Conservation (phyloP, 352 stramenopile genomes). For the Phytophthora cajani region DNA sequence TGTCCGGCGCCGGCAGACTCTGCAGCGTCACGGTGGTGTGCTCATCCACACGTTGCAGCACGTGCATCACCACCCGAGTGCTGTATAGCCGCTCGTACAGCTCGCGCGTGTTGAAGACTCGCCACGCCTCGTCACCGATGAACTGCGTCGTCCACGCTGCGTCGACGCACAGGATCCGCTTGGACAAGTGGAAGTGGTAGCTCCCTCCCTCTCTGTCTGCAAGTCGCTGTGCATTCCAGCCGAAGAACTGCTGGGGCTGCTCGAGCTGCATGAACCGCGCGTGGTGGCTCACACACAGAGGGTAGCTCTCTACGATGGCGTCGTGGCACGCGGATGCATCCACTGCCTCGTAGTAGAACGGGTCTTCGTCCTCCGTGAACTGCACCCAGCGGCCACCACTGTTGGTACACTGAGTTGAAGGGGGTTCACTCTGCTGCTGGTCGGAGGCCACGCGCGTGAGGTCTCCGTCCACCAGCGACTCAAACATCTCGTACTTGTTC, state of each 20-base stretch:
- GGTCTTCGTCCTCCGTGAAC: slow-evolving; percentile 38
- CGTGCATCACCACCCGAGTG: slow-evolving; percentile 23
- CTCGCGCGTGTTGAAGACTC: slow-evolving; percentile 33
- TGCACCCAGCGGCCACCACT: slow-evolving; percentile 13
- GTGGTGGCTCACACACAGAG: slow-evolving; percentile 24
- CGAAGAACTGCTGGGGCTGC: slow-evolving; percentile 22
- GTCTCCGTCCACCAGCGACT: slow-evolving; percentile 27
- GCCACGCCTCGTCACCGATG: slow-evolving; percentile 35
- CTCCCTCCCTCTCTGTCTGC: slow-evolving; percentile 11
- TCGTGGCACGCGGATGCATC: slow-evolving; percentile 12
- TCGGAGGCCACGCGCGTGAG: background rate
- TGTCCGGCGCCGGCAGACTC: slow-evolving; percentile 33
- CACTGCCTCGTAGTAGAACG: slow-evolving; percentile 44
- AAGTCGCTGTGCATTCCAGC: slow-evolving; percentile 33
- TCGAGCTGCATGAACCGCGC: slow-evolving; percentile 12
- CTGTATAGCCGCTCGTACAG: slow-evolving; percentile 37
- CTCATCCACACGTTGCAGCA: slow-evolving; percentile 40
- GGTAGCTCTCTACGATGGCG: slow-evolving; percentile 18
- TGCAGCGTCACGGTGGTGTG: slow-evolving; percentile 34
- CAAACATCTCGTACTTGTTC: slow-evolving; percentile 31
- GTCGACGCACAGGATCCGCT: slow-evolving; percentile 24
- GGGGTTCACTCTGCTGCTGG: background rate
- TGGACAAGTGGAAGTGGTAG: slow-evolving; percentile 47
- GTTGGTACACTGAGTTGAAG: background rate
- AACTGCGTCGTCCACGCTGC: slow-evolving; percentile 9